Base-by-base conservation (phyloP, 306 rosid species). In the Acacia acuminata region DNA sequence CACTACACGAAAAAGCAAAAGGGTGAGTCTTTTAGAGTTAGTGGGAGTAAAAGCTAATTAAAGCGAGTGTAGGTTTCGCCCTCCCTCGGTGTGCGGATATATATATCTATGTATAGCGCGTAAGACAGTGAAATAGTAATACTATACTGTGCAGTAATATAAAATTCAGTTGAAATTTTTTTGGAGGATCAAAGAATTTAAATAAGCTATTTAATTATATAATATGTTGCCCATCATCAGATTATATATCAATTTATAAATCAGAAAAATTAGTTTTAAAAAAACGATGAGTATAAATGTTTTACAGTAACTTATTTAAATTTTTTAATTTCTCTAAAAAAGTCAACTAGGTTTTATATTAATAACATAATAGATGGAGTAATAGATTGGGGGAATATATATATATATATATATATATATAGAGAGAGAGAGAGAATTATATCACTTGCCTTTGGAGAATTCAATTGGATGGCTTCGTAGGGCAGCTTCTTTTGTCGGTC, bases 21-120 rank as follows among this genome's bases (percentile, higher is more conserved):
- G 88, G 81, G 85, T 48, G 85, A 87, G 88, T 84, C 88, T 92
- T 90, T 93, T 88, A 89, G 84, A 86, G 94, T 80, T 84, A 85
- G 91, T 89, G 97, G 93, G 91, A 77, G 63, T 86, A 86, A 91
- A 89, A 90, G 90, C 78, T 3, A 90, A 3, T 24, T 45, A 45
- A 84, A 84, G 94, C 86, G 86, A 86, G 95, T 87, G 53, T 16
- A 74, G 85, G 88, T 84, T 87, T 73, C 50, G 89, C 81, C 53
- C 15, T 38, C 15, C 53, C 55, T 70, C 20, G 45, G 10, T 70
- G 53, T 43, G 75, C 83, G 60, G 53, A 58, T 58, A 12, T 73
- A 43, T 82, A 55, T 32, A 32, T 32, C 2, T 30, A 32, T 81
- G 56, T 77, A 47, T 48, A 8, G 42, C 42, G 86, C 43, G 84